Evolutionary conservation across 1,139 yeast species (phyloP), one percentile per base, ranked within the genome.

Genomic region (Yarrowia galli): DNA sequence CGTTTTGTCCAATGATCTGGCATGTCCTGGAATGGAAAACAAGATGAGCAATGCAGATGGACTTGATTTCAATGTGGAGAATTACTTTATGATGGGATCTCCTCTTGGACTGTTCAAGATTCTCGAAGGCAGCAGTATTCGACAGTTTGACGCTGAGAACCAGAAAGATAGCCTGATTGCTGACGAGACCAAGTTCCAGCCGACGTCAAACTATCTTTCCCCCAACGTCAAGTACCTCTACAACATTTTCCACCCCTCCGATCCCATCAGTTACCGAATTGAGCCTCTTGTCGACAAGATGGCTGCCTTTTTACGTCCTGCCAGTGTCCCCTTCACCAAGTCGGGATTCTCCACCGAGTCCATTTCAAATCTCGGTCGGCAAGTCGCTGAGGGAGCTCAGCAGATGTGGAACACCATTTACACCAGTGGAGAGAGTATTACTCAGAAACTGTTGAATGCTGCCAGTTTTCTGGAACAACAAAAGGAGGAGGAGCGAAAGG

Each of bases 171-270:
- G 68, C 2, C 49, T 46, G 38, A 54, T 68, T 16, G 68, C 65
- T 68, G 74, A 61, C 53, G 75, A 18, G 72, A 75, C 45, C 15
- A 46, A 32, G 48, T 46, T 22, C 38, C 48, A 51, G 36, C 58
- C 60, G 23, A 3, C 68, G 15, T 23, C 67, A 4, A 35, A 49
- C 32, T 46, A 23, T 28, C 36, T 61, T 0, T 46, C 66, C 3
- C 38, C 75, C 54, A 58, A 83, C 61, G 87, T 89, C 71, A 75
- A 80, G 12, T 85, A 87, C 70, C 78, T 89, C 63, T 92, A 89
- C 79, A 92, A 92, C 74, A 78, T 92, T 6, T 91, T 89, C 79
- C 97, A 93, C 73, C 91, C 93, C 0, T 88, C 96, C 73, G 98
- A 92, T 75, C 97, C 97, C 0, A 88, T 92, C 35, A 93, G 96